phyloP scores from a whole-genome alignment of 129 eudicot genomes.

The Centrapalus pauciflorus region DNA sequence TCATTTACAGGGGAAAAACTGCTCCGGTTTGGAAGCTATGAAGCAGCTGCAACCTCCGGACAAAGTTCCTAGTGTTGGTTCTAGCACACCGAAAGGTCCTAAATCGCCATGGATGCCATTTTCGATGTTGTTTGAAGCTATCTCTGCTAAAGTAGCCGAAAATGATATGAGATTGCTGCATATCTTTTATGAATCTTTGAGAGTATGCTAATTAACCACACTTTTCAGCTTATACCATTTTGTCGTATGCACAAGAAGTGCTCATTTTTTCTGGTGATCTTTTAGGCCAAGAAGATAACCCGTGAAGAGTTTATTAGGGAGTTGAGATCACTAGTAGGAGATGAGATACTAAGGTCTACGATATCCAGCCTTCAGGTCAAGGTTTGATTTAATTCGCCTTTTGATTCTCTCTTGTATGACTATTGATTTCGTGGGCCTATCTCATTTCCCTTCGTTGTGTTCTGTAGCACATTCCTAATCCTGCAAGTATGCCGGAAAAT shows the following conservation, averaged over 20 bases:
- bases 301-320: constrained; percentile 53
- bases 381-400: constrained; percentile 29
- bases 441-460: not conserved
- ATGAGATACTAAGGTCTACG: constrained; percentile 44
- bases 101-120: constrained; percentile 72
- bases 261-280: not conserved
- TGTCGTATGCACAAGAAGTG: not conserved
- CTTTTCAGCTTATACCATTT: not conserved
- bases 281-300: constrained; percentile 41
- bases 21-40: not conserved
- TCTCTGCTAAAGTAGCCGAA: constrained; percentile 37
- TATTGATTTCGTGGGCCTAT: not conserved
- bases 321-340: constrained; percentile 57
- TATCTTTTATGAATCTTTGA: constrained; percentile 33
- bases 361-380: constrained; percentile 46
- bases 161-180: constrained; percentile 37
- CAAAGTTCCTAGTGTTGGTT: constrained; percentile 34
- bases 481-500: constrained; percentile 9
- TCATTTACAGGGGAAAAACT: constrained; percentile 26
- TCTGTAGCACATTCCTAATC: constrained; percentile 12
- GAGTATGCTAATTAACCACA: constrained; percentile 25
- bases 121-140: constrained; percentile 41
- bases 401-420: not conserved
- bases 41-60: constrained; percentile 11
- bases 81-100: constrained; percentile 38